These are phyloP conservation scores for Pholiota adiposa DNA, from an alignment of 1,284 basidiomycete species.

Conservation along the genomic window DNA sequence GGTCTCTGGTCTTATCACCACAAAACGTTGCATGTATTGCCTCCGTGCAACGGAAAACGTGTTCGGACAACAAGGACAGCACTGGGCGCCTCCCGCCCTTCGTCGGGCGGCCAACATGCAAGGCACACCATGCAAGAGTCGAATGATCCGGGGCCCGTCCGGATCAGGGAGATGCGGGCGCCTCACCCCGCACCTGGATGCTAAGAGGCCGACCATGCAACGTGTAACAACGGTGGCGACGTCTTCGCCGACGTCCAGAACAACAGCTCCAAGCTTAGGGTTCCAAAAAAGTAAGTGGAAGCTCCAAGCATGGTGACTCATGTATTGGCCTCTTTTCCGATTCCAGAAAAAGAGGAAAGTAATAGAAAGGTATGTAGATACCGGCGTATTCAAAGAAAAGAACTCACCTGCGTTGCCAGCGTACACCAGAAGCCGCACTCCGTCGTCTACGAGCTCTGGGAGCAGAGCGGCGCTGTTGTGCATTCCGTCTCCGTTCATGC, in stretches of 20 bases:
- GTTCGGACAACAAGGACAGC: conserved; percentile 11
- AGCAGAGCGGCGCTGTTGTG: conserved; percentile 78
- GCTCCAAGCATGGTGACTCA: not conserved
- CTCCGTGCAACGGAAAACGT: conserved; percentile 19
- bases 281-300: not conserved
- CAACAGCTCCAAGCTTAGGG: not conserved
- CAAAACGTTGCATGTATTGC: conserved; percentile 15
- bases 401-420: conserved; percentile 73
- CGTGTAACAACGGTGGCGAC: conserved; percentile 14
- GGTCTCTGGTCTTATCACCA: conserved; percentile 7
- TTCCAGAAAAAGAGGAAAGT: conserved; percentile 4
- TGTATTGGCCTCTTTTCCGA: not conserved
- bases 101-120: conserved; percentile 3
- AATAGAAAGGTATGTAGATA: no score
- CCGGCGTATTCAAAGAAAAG: conserved; percentile 32
- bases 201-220: conserved; percentile 14
- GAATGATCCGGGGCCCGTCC: conserved; percentile 11
- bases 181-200: not conserved
- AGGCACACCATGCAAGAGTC: conserved; percentile 11
- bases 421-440: conserved; percentile 80
- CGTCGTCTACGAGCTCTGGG: conserved; percentile 75
- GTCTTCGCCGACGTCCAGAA: not conserved
- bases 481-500: conserved; percentile 77
- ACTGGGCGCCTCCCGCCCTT: conserved; percentile 1
- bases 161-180: not conserved